Conservation (phyloP, 768 basidiomycete genomes). For the Galerina marginata region DNA sequence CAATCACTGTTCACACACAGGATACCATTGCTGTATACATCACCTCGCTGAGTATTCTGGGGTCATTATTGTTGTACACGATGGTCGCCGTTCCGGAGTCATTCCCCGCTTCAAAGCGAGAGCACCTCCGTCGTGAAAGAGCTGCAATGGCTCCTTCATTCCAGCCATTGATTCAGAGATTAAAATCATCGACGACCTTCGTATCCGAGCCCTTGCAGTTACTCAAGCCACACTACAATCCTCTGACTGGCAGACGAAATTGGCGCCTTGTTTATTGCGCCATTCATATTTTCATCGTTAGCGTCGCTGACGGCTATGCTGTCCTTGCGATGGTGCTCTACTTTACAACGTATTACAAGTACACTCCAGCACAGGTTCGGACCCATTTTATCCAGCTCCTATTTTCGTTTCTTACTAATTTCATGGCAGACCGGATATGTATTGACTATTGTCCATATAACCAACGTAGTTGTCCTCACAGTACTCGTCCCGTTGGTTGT, state of each 20-base stretch:
- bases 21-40: conserved; percentile 1
- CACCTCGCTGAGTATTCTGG: not conserved
- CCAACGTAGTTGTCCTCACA: conserved; percentile 3
- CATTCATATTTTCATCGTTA: conserved; percentile 10
- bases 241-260: not conserved
- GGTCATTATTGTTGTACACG: not conserved
- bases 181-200: not conserved
- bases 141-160: not conserved
- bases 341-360: conserved; percentile 5
- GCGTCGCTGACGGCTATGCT: conserved; percentile 10
- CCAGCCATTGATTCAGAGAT: not conserved
- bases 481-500: conserved; percentile 1
- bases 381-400: not conserved
- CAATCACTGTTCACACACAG: not conserved
- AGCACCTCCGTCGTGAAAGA: conserved; percentile 4
- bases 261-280: conserved; percentile 11
- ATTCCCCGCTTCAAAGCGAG: conserved; percentile 2
- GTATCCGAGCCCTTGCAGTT: conserved; percentile 10
- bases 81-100: conserved; percentile 7
- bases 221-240: conserved; percentile 2
- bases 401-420: not conserved
- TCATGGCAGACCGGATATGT: conserved; percentile 7
- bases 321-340: conserved; percentile 4
- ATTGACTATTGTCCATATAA: not conserved
- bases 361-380: conserved; percentile 10